phyloP scores from a whole-genome alignment of 2,329 filamentous ascomycete species.

The Ambrosiella xylebori region DNA sequence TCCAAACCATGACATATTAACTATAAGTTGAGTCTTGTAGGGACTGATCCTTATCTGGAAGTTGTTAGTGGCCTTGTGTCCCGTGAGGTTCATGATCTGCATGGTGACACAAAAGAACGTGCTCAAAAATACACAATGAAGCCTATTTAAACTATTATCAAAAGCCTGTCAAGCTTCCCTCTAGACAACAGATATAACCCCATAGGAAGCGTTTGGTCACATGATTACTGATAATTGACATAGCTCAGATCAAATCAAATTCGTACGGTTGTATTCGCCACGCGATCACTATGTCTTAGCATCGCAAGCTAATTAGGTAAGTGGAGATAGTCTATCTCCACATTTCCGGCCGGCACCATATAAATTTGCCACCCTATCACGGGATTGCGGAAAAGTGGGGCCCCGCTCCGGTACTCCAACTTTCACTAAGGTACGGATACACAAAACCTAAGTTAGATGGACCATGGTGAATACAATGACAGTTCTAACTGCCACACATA shows the following conservation, averaged over 20 bases:
- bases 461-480: too few relatives aligned
- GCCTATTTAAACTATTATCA: background rate
- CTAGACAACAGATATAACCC: too few relatives aligned
- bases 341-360: background rate
- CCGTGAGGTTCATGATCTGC: background rate
- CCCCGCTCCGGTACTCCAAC: background rate
- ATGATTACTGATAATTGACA: too few relatives aligned
- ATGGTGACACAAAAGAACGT: background rate
- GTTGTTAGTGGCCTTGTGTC: background rate
- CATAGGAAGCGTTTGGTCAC: too few relatives aligned
- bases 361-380: background rate
- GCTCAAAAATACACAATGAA: background rate
- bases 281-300: too few relatives aligned
- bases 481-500: too few relatives aligned
- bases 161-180: too few relatives aligned
- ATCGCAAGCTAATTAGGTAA: too few relatives aligned
- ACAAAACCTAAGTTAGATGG: too few relatives aligned
- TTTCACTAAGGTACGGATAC: too few relatives aligned
- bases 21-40: background rate
- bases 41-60: background rate
- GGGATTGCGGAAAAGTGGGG: background rate
- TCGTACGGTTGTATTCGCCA: too few relatives aligned
- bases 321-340: background rate
- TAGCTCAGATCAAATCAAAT: too few relatives aligned
- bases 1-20: background rate